Percentiles rank a stretch among this genome's conserved stretches.
Conservation (phyloP, 768 basidiomycete species). For the Xanthoconium purpureum region DNA sequence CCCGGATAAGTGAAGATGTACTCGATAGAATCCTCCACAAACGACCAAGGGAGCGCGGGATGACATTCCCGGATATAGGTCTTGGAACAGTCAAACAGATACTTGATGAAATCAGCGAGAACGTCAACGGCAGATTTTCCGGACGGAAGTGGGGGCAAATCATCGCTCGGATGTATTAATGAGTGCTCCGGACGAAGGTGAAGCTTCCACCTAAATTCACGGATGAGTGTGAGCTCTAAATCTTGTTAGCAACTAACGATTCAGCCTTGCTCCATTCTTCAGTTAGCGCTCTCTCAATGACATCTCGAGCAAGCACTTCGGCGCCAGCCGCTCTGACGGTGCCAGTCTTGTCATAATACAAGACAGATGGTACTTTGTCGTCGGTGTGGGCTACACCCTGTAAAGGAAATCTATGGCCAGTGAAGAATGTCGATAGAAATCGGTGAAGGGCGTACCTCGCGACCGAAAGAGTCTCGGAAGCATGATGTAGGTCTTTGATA, state of each 20-base stretch:
- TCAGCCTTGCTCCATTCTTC: neutral
- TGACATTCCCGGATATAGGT: too few species aligned
- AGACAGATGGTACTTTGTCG: neutral
- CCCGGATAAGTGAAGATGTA: too few species aligned
- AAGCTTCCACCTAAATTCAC: too few species aligned
- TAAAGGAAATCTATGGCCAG: conserved; percentile 35
- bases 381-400: neutral
- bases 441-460: neutral
- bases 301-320: neutral
- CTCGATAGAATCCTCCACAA: too few species aligned
- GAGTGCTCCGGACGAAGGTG: neutral
- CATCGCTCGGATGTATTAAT: neutral
- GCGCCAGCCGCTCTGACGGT: neutral
- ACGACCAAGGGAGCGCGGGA: too few species aligned
- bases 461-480: conserved; percentile 6
- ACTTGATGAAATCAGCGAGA: too few species aligned
- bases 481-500: conserved; percentile 5
- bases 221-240: neutral
- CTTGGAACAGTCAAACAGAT: too few species aligned
- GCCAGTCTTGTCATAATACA: neutral
- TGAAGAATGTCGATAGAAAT: conserved; percentile 1
- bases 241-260: neutral
- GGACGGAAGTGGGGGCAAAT: neutral
- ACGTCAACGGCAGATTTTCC: too few species aligned
- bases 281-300: neutral